phyloP scores from a whole-genome alignment of 2,329 filamentous ascomycete species.

The Botrytis aclada region DNA sequence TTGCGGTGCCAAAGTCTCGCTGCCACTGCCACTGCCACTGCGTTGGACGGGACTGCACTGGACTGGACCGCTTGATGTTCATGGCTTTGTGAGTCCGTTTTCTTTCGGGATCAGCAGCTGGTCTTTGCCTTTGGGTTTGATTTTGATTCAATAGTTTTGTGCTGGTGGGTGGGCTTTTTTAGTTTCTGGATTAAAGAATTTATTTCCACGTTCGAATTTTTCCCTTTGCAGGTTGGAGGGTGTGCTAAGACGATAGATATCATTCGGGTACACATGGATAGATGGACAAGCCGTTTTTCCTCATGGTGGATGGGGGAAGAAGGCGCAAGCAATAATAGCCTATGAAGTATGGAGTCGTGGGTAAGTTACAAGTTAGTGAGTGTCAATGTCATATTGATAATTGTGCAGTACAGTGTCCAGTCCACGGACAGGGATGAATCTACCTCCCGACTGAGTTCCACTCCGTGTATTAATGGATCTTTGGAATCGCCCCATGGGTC shows the following conservation, averaged over 20 bases:
- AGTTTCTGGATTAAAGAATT: not conserved
- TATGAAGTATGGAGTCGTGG: not conserved
- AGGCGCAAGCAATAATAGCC: not conserved
- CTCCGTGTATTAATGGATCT: not conserved
- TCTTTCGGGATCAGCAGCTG: not conserved
- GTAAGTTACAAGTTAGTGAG: not conserved
- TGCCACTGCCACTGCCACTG: not conserved
- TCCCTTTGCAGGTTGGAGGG: not conserved
- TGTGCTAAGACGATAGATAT: not conserved
- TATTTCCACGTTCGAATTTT: not conserved
- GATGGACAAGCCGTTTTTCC: not conserved
- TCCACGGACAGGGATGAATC: not conserved
- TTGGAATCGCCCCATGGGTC: not conserved
- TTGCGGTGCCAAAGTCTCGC: not conserved
- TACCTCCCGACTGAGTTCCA: not conserved
- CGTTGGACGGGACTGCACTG: too few species aligned
- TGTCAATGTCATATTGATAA: not conserved
- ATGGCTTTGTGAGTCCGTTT: not conserved
- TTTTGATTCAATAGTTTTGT: not conserved
- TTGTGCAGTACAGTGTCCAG: too few species aligned
- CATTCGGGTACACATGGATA: not conserved
- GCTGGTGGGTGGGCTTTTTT: too few species aligned
- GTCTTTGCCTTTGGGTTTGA: not conserved
- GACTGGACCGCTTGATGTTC: not conserved
- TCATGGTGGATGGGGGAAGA: not conserved